These are phyloP conservation scores for Debaryomyces subglobosus DNA, from an alignment of 1,139 yeast species.

Conservation along the genomic window DNA sequence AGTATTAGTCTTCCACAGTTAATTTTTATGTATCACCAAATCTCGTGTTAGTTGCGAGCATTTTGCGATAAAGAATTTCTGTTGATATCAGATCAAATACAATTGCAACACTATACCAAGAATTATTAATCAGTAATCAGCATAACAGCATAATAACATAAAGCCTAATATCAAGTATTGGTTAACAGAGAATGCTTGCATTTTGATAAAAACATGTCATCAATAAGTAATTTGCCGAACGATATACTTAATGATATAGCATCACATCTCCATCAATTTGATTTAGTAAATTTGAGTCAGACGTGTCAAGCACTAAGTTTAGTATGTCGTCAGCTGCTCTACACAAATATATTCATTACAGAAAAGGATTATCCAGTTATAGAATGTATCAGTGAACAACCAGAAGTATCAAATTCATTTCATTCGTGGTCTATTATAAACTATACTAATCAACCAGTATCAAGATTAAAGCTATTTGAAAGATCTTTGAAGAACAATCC, in stretches of 20 bases:
- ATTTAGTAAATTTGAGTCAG: constrained; percentile 6
- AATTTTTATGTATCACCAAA: background rate
- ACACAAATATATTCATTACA: constrained; percentile 15
- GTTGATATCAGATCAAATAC: background rate
- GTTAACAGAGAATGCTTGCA: background rate
- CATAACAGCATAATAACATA: background rate
- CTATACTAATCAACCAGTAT: constrained; percentile 6
- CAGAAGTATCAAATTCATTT: background rate
- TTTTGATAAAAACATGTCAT: background rate
- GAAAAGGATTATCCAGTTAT: constrained; percentile 2
- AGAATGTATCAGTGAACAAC: background rate
- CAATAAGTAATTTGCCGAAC: constrained; percentile 9
- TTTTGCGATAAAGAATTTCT: background rate
- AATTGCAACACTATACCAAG: background rate
- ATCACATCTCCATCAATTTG: constrained; percentile 10
- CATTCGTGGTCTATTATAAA: constrained; percentile 12
- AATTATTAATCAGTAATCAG: background rate
- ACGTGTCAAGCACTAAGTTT: constrained; percentile 10
- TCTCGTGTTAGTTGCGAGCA: background rate
- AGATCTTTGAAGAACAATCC: constrained; percentile 10
- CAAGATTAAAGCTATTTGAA: constrained; percentile 13
- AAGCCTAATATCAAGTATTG: background rate
- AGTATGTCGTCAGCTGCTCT: constrained; percentile 8
- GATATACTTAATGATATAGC: constrained; percentile 9
- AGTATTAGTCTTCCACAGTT: background rate